Percentiles rank a stretch among this genome's conserved stretches.
Conservation (phyloP, 2,329 filamentous ascomycete species). For the Alternaria gansuensis region DNA sequence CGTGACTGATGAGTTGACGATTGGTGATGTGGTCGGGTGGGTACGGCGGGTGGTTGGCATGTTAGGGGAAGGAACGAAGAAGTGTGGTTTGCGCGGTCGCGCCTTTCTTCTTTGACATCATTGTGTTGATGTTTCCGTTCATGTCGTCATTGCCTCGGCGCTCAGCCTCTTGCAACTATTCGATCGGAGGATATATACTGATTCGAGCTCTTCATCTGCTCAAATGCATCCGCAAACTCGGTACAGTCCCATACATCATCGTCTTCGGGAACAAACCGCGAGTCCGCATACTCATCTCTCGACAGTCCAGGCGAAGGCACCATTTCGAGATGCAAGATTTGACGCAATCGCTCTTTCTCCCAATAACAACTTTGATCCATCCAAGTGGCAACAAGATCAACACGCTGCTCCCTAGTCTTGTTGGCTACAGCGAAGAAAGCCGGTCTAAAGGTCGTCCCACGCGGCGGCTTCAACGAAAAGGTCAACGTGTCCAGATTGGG, state of each 20-base stretch:
- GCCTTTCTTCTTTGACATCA: background rate
- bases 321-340: constrained; percentile 41
- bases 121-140: background rate
- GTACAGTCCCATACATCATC: constrained; percentile 39
- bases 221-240: constrained; percentile 40
- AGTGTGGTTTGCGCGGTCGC: background rate
- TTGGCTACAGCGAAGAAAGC: constrained; percentile 38
- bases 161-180: background rate
- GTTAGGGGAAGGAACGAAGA: background rate
- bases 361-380: constrained; percentile 36
- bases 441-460: constrained; percentile 32
- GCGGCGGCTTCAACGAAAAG: constrained; percentile 36
- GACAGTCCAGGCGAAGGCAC: constrained; percentile 20
- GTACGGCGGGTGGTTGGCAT: background rate
- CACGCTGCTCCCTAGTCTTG: constrained; percentile 40
- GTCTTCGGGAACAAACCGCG: constrained; percentile 33
- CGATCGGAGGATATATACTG: background rate
- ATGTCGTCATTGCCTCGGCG: background rate
- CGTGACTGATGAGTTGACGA: background rate
- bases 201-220: constrained; percentile 21
- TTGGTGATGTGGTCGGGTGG: background rate
- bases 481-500: constrained; percentile 38
- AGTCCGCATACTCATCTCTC: constrained; percentile 33
- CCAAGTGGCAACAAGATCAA: constrained; percentile 40
- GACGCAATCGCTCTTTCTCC: constrained; percentile 31